Evolutionary conservation across 148 eudicot species (phyloP), one percentile per base, ranked within the genome.

Genomic region (Simmondsia chinensis): DNA sequence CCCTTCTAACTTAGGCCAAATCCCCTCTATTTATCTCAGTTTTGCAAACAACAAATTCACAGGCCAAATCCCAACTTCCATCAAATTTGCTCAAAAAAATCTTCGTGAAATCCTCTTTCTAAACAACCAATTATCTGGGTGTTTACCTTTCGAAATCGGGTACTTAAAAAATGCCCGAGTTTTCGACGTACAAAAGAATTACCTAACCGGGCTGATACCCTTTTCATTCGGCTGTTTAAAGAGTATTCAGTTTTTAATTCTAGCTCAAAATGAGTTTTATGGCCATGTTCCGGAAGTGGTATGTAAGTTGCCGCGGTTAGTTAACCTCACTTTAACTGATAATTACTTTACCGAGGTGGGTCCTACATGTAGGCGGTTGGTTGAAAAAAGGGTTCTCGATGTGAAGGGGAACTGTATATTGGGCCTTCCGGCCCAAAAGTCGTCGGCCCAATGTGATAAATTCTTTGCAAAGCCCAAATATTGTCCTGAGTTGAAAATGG

Each of bases 301-400:
- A 29, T 71, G 82, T 33, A 60, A 14, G 32, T 38, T 71, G 12
- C 43, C 53, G 6, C 20, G 33, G n/a, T 39, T 76, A 5, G 4
- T 0, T 7, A 21, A 39, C 7, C 47, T 76, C 18, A 57, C 34
- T 9, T 46, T 76, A 56, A 44, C 50, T 6, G 4, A 40, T 30
- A 76, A 71, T 44, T 76, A 71, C 26, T 68, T 76, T 20, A 76
- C 82, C 0, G 54, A 71, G 49, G 77, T 76, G 30, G 82, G 77
- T 13, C 72, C 72, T 0, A 36, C 39, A 28, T 76, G 82, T 48
- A 52, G 71, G 66, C 46, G 64, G 18, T 30, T 76, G 55, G 49
- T 71, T 13, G 19, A 12, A 0, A 48, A 24, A 4, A 48, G 46
- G 0, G 39, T 44, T 30, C 62, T 76, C 41, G 64, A 71, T 25